Percentiles rank a stretch among this genome's conserved stretches.
phyloP scores from a whole-genome alignment of 1,139 yeast genomes.

The Pichia kudriavzevii region DNA sequence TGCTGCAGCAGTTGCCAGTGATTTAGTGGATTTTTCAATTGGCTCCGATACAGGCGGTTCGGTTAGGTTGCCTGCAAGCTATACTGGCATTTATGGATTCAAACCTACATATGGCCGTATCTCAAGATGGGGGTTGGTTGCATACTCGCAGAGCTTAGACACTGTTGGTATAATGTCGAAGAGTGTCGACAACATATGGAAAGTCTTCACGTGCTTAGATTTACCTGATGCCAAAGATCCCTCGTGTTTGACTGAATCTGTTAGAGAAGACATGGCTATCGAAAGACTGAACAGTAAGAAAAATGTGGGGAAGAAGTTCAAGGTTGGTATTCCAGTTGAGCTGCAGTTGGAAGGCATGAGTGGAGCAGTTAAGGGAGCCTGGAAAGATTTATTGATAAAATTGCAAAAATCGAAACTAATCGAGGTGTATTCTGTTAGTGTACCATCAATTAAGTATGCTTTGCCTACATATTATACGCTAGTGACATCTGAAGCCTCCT shows the following conservation, averaged over 20 bases:
- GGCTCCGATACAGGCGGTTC: constrained; percentile 99
- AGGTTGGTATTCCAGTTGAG: constrained; percentile 69
- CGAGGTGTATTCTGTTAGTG: constrained; percentile 51
- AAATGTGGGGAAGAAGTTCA: constrained; percentile 23
- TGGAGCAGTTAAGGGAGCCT: constrained; percentile 36
- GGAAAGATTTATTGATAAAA: constrained; percentile 38
- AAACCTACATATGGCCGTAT: constrained; percentile 90
- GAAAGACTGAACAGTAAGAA: constrained; percentile 13
- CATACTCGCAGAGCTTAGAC: constrained; percentile 91
- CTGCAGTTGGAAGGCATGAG: constrained; percentile 52
- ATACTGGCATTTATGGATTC: constrained; percentile 76
- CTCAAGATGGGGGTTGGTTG: constrained; percentile 85
- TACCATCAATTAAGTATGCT: constrained; percentile 60
- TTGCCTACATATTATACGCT: constrained; percentile 83
- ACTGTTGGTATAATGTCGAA: constrained; percentile 79
- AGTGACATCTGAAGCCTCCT: constrained; percentile 91
- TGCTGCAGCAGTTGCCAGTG: constrained; percentile 83
- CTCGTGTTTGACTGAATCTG: constrained; percentile 46
- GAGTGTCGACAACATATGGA: constrained; percentile 35
- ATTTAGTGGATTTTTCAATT: constrained; percentile 58
- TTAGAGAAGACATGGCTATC: constrained; percentile 27
- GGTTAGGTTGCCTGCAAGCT: constrained; percentile 83
- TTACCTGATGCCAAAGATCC: constrained; percentile 69
- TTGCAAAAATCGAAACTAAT: constrained; percentile 43
- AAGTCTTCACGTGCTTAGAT: constrained; percentile 53